Evolutionary conservation across 352 stramenopile genomes (phyloP), one percentile per base, ranked within the genome.

Genomic region (Pythium insidiosum): DNA sequence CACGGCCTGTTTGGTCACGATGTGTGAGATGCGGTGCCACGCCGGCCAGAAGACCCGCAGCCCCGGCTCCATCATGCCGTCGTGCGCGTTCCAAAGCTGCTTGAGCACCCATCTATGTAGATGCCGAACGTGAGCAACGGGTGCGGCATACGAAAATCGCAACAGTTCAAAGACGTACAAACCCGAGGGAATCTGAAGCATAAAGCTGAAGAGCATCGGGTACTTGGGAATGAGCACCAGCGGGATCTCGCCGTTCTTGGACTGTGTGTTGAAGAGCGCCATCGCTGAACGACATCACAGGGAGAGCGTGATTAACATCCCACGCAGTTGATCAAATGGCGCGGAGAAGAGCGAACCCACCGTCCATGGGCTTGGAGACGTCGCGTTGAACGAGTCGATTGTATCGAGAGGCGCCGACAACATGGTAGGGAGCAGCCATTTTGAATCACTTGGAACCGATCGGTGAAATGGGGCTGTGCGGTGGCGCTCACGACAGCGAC

Each of bases 1-100:
- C 29, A 94, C 78, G 0, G 79, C 79, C 38, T 90, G 78, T 58
- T 89, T 87, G 30, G 82, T 91, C 10, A 94, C 77, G 22, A 94
- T 87, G 59, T 94, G 82, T 21, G 78, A 91, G 42, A 94, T 72
- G 53, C 82, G 70, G 49, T 86, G 67, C 75, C 75, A 91, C 26
- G 66, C 49, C 5, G 82, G 61, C 78, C 78, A 94, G 33, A 88
- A 73, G 39, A 84, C 58, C 46, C 86, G 83, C 30, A 93, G 63
- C 0, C 81, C 81, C 11, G 81, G 77, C 18, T 85, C 66, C 68
- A 90, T 75, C 61, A 89, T 82, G 10, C 80, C 80, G 6, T 61
- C 46, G 38, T 93, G 73, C 2, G 73, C 75, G 47, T 90, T 88
- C 80, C 80, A 93, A 47, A 79, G 81, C 45, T 93, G 80, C 63